Conservation (phyloP, 1,139 yeast genomes). For the Zygosaccharomyces pseudobailii region DNA sequence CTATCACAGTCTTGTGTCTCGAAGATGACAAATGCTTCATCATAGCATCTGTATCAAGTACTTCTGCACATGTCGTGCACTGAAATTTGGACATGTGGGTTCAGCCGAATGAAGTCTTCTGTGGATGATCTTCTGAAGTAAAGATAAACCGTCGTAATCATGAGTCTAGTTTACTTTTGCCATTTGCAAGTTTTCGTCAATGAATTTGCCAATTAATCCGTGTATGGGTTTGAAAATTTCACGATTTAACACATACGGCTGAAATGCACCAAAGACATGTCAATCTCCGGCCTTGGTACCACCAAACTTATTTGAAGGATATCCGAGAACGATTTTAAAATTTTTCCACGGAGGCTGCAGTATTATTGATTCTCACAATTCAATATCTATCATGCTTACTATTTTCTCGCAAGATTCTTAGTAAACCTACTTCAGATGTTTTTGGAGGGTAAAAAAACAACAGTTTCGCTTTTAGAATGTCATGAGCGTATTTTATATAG, state of each 20-base stretch:
- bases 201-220: not conserved
- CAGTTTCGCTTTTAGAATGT: no score
- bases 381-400: no score
- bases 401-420: no score
- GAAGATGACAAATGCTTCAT: constrained; percentile 47
- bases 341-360: no score
- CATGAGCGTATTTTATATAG: rapidly evolving
- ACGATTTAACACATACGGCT: not conserved
- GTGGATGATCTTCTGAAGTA: not conserved
- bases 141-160: not conserved
- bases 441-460: no score
- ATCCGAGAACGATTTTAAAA: no score
- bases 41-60: constrained; percentile 32
- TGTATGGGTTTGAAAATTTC: not conserved
- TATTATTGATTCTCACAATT: no score
- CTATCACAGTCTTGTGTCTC: constrained; percentile 48
- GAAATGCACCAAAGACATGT: not conserved
- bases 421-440: no score
- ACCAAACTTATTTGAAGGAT: no score
- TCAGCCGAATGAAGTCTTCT: not conserved
- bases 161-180: not conserved
- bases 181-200: not conserved
- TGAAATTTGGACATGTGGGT: constrained; percentile 17
- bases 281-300: no score
- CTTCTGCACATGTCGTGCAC: constrained; percentile 33